phyloP scores from a whole-genome alignment of 306 rosid species.

The Trichosanthes truncata region DNA sequence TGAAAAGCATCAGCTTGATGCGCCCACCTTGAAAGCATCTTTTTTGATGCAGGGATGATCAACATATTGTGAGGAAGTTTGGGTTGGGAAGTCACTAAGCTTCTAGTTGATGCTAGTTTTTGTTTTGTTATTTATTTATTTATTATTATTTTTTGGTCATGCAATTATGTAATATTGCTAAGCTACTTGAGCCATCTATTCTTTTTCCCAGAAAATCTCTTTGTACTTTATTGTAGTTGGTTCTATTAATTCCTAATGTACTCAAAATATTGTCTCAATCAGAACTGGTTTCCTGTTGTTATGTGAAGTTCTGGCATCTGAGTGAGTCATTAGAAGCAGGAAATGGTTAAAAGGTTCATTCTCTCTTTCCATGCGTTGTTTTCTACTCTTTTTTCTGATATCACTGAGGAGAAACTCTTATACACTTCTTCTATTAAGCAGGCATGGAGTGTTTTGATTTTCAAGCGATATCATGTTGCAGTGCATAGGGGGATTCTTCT shows the following conservation, averaged over 20 bases:
- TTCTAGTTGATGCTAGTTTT: not conserved
- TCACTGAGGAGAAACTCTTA: not conserved
- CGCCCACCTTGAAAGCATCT: not conserved
- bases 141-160: not conserved
- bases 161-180: not conserved
- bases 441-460: conserved; percentile 11
- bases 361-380: not conserved
- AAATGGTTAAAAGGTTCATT: conserved; percentile 7
- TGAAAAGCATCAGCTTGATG: not conserved
- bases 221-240: not conserved
- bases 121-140: not conserved
- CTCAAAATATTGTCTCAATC: not conserved
- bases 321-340: not conserved
- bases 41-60: not conserved
- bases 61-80: not conserved
- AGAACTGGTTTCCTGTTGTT: not conserved
- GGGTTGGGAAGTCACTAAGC: not conserved
- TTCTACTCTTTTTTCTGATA: not conserved
- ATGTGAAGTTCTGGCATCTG: conserved; percentile 6
- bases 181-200: not conserved
- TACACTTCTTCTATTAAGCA: not conserved
- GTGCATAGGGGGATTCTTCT: conserved; percentile 60
- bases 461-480: conserved; percentile 24
- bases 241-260: not conserved
- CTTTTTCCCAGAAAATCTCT: not conserved